A percentile compares a stretch with the other conserved stretches of the same genome.
These are phyloP conservation scores for Yarrowia phangngaensis DNA, from an alignment of 805 yeast genomes.

Conservation along the genomic window DNA sequence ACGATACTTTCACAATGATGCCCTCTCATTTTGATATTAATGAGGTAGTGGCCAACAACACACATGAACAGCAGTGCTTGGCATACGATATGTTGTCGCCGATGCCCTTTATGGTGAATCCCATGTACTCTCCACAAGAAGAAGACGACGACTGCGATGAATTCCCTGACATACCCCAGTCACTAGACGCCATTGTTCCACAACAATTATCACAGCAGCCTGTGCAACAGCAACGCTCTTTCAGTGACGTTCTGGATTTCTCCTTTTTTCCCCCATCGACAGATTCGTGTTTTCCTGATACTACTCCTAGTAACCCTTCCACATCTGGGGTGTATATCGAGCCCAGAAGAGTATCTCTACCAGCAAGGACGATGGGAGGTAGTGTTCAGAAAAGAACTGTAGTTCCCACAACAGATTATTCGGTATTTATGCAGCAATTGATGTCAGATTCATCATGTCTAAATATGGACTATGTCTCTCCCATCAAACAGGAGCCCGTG, in stretches of 20 bases:
- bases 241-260: conserved; percentile 19
- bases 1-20: conserved; percentile 22
- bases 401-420: conserved; percentile 10
- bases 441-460: neutral
- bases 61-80: conserved; percentile 17
- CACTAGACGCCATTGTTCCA: conserved; percentile 1
- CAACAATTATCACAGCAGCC: conserved; percentile 1
- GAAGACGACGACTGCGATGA: conserved; percentile 23
- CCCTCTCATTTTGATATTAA: conserved; percentile 26
- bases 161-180: conserved; percentile 23
- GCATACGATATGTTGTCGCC: conserved; percentile 21
- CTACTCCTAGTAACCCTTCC: neutral
- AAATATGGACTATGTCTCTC: neutral
- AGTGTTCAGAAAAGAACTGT: neutral
- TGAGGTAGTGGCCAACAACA: conserved; percentile 16
- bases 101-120: conserved; percentile 17
- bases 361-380: conserved; percentile 1
- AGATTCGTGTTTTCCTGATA: conserved; percentile 1
- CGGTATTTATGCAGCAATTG: conserved; percentile 13
- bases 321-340: too few relatives aligned
- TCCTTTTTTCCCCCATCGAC: conserved; percentile 18
- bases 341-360: conserved; percentile 13
- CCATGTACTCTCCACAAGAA: conserved; percentile 24
- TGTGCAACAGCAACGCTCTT: conserved; percentile 9
- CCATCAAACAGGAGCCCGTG: neutral